phyloP scores from a whole-genome alignment of 2,329 filamentous ascomycete species.

The Fusarium anthophilum region DNA sequence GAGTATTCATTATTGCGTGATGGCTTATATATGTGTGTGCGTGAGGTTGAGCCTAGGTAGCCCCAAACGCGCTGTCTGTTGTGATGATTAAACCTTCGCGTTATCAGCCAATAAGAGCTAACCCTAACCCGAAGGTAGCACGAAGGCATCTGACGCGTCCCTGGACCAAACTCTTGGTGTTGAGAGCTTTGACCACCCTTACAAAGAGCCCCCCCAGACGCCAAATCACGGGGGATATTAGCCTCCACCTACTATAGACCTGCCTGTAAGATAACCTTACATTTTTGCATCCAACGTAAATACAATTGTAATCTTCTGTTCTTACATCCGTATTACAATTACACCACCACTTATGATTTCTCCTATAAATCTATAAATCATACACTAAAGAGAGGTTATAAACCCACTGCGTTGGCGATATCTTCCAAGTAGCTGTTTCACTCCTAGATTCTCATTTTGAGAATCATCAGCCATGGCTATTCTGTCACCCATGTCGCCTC shows the following conservation, averaged over 20 bases:
- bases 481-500: neutral
- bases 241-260: neutral
- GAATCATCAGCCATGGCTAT: neutral
- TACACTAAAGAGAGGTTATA: neutral
- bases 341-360: neutral
- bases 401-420: neutral
- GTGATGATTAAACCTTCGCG: neutral
- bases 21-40: neutral
- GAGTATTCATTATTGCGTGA: slow-evolving; percentile 29
- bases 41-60: neutral
- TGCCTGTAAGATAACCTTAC: neutral
- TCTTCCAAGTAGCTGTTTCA: neutral
- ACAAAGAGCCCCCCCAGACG: neutral
- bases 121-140: slow-evolving; percentile 34
- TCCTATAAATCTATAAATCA: neutral
- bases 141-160: neutral
- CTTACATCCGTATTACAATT: neutral
- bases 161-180: neutral
- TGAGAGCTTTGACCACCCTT: slow-evolving; percentile 1
- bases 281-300: neutral
- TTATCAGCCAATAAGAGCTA: slow-evolving; percentile 6
- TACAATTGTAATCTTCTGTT: neutral
- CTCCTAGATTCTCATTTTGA: neutral
- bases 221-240: neutral
- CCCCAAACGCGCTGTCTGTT: neutral